A percentile compares a stretch with the other conserved stretches of the same genome.
phyloP scores from a whole-genome alignment of 169 alveolate species.

The Eimeria sp. region DNA sequence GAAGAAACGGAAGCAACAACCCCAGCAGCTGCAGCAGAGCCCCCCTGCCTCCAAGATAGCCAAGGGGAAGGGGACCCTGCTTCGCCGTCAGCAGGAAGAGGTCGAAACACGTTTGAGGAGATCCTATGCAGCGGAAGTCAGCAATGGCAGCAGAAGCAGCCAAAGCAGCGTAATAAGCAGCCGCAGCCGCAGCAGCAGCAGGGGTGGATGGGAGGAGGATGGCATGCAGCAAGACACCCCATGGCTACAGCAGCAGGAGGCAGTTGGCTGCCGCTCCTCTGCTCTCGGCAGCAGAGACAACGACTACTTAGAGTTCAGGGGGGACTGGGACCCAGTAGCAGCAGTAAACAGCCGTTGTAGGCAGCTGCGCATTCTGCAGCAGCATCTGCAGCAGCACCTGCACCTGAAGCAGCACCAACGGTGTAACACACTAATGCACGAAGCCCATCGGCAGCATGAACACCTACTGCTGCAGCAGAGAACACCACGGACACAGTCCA shows the following conservation, averaged over 20 bases:
- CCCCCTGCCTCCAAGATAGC: background rate
- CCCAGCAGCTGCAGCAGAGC: too few species aligned
- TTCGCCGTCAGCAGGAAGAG: too few species aligned
- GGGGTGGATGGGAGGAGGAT: background rate
- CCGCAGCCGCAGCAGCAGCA: background rate
- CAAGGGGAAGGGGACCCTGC: background rate
- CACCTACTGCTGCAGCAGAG: conserved; percentile 21
- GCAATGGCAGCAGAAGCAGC: background rate
- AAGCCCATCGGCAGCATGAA: background rate
- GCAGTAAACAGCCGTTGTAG: conserved; percentile 3
- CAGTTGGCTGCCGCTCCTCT: background rate
- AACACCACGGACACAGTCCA: background rate
- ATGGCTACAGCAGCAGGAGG: conserved; percentile 26
- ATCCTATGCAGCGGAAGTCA: background rate
- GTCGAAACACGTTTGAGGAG: too few species aligned
- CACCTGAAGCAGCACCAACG: background rate
- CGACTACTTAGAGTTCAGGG: conserved; percentile 20
- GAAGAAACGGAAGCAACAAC: too few species aligned
- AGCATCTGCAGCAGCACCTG: too few species aligned
- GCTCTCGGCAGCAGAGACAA: background rate
- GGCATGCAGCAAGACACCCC: background rate
- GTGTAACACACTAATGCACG: too few species aligned
- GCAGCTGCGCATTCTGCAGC: background rate
- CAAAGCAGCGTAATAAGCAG: background rate
- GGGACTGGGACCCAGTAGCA: conserved; percentile 32